Evolutionary conservation across 2,329 filamentous ascomycete species (phyloP), one percentile per base, ranked within the genome.

Genomic region (Sarocladium kiliense): DNA sequence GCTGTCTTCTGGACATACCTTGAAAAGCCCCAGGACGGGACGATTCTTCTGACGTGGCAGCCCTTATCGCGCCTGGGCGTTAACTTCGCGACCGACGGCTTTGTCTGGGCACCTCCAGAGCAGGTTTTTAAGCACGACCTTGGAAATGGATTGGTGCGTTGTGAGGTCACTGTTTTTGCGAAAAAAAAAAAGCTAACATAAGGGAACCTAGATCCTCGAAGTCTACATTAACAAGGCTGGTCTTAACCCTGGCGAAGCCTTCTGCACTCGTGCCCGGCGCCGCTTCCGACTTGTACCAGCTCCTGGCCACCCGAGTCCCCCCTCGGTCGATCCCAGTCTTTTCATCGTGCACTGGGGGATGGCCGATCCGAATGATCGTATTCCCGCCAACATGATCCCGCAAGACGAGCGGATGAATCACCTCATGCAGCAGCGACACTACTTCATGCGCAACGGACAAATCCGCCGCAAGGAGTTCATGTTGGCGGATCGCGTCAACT

Each of bases 1-100:
- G 84, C 93, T 2, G 92, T 99, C 79, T 89, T 87, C 72, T 99
- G 93, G 93, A 92, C 88, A 45, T 96, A 93, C 69, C 82, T 97
- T 56, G 85, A 94, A 63, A 82, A 85, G 54, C 93, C 93, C 11
- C 80, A 80, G 54, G 90, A 96, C 71, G 91, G 91, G 55, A 87
- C 86, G 9, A 81, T 96, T 44, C 82, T 94, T 67, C 78, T 97
- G 59, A 88, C 88, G 54, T 97, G 93, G 93, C 91, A 97, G 69
- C 88, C 93, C 2, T 77, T 88, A 54, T 80, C 86, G 63, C 82
- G 86, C 56, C 71, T 89, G 55, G 84, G 82, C 3, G 85, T 81
- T 1, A 87, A 85, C 63, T 96, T 92, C 67, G 86, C 93, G 9
- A 96, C 88, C 34, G 93, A 99, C 74, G 94, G 94, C 47, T 95